Evolutionary conservation across 257 asterid genomes (phyloP).

Genomic region (Jacaranda copaia): DNA sequence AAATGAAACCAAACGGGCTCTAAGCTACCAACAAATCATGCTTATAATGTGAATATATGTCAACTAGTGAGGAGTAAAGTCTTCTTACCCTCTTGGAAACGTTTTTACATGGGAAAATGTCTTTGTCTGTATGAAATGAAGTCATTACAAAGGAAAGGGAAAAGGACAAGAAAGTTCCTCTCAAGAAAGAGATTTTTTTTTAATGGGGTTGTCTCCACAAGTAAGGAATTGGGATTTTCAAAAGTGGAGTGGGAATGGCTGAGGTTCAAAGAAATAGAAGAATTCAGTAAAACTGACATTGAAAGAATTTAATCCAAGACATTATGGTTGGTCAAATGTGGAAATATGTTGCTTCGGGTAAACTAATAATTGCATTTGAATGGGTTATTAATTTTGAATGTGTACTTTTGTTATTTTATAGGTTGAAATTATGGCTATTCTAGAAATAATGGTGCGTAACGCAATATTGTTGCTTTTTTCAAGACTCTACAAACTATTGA

Average conservation of each 20-base stretch:
- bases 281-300: conserved; percentile 3
- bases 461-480: no score
- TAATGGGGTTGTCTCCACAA: conserved; percentile 4
- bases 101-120: conserved; percentile 25
- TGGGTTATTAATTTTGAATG: no score
- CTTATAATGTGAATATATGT: conserved; percentile 28
- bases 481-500: no score
- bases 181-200: conserved; percentile 5
- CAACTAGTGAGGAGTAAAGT: conserved; percentile 3
- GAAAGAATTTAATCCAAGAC: not conserved
- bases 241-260: not conserved
- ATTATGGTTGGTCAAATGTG: not conserved
- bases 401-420: no score
- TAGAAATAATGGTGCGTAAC: no score
- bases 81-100: not conserved
- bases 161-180: not conserved
- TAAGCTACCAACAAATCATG: conserved; percentile 1
- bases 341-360: conserved; percentile 4
- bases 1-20: no score
- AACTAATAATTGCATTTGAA: not conserved
- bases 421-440: no score
- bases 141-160: not conserved
- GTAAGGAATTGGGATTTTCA: conserved; percentile 30
- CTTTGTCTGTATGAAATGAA: conserved; percentile 3
- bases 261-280: conserved; percentile 1